Evolutionary conservation across 75 land plant genomes (phyloP), one percentile per base, ranked within the genome.

Genomic region (Selaginella moellendorffii): DNA sequence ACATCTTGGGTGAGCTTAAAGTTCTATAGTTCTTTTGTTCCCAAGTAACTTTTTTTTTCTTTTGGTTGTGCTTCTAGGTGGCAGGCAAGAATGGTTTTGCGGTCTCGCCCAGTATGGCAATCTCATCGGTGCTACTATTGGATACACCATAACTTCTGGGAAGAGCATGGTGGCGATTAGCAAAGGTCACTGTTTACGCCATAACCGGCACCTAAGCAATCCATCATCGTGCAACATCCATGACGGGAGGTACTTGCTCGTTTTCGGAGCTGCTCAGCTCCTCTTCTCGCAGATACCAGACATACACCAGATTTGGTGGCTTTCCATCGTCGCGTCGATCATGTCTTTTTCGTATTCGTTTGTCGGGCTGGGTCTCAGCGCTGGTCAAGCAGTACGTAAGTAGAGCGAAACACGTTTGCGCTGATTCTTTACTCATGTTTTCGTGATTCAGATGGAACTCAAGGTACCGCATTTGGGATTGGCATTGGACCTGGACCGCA

Each of bases 101-200:
- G 46, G 46, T 5, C 19, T 60, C 14, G 46, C 77, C 20, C 90
- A 86, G 61, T 83, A 86, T 59, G 26, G 65, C 29, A 83, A 83
- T 68, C 72, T 83, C 9, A 65, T 74, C 21, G 85, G 85, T 14
- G 77, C 75, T 17, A 77, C 83, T 46, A 83, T 80, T 56, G 83
- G 80, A 0, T 80, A 77, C 69, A 83, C 85, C 2, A 83, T 83
- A 20, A 79, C 85, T 24, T 52, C 83, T 18, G 64, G 82, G 12
- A 77, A 79, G 31, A 83, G 85, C 71, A 77, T 83, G 83, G 69
- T 74, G 5, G 46, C 46, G 14, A 36, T 36, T 5, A 36, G 14
- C 46, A 36, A 36, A 14, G 46, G 14, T 36, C 46, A 36, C 14
- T 36, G 46, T 14, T 5, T 36, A 36, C 5, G 46, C 5, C 46